Percentiles rank a stretch among this genome's conserved stretches.
Conservation (phyloP, 768 basidiomycete species). For the Cystobasidium onofrii region DNA sequence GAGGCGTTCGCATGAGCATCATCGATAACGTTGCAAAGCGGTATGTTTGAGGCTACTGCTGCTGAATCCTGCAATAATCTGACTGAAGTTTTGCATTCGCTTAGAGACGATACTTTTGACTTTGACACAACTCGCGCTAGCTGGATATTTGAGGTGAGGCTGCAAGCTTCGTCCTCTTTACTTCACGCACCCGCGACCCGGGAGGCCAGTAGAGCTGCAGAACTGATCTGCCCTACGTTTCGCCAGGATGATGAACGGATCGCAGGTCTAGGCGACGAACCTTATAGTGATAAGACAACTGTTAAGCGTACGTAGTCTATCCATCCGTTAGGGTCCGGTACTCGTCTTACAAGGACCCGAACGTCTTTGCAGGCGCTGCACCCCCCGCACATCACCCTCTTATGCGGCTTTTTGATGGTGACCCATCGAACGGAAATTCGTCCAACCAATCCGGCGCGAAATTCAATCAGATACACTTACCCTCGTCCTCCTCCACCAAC, state of each 20-base stretch:
- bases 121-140: slow-evolving; percentile 43
- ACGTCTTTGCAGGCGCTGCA: slow-evolving; percentile 41
- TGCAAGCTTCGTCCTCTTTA: background rate
- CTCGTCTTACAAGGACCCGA: too few species aligned
- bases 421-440: slow-evolving; percentile 38
- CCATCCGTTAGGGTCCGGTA: too few species aligned
- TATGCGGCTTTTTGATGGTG: slow-evolving; percentile 40
- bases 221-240: background rate
- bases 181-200: too few species aligned
- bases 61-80: slow-evolving; percentile 23
- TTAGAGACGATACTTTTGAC: slow-evolving; percentile 40
- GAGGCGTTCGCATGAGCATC: slow-evolving; percentile 68
- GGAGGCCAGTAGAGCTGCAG: too few species aligned
- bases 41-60: background rate
- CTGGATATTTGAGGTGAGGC: slow-evolving; percentile 24
- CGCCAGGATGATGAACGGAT: slow-evolving; percentile 36
- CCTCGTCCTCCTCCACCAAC: slow-evolving; percentile 34
- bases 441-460: slow-evolving; percentile 22
- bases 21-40: slow-evolving; percentile 59
- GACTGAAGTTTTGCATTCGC: slow-evolving; percentile 27
- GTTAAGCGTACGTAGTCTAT: background rate
- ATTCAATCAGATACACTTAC: slow-evolving; percentile 32
- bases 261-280: slow-evolving; percentile 35
- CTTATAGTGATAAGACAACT: background rate
- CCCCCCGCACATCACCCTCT: slow-evolving; percentile 34